Conservation (phyloP, 2,329 filamentous ascomycete species). For the Fusarium hostae region DNA sequence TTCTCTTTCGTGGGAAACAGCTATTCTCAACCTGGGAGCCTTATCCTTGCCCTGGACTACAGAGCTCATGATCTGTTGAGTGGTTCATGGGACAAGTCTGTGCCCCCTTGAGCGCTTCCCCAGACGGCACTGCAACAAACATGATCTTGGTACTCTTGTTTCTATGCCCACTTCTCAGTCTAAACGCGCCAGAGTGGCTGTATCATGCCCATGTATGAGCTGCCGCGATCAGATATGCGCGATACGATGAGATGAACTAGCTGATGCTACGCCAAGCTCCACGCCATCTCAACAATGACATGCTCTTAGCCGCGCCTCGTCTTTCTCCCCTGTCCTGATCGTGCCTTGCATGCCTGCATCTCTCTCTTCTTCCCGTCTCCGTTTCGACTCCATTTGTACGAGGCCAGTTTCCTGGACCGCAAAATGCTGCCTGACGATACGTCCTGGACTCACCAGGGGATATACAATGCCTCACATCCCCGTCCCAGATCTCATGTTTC, state of each 20-base stretch:
- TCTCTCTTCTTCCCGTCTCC: conserved; percentile 12
- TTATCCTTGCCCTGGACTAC: conserved; percentile 6
- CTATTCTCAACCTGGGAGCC: conserved; percentile 2
- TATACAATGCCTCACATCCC: conserved; percentile 31
- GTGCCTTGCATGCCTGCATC: conserved; percentile 24
- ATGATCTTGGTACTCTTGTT: background rate
- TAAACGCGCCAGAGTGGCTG: conserved; percentile 22
- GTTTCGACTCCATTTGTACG: conserved; percentile 19
- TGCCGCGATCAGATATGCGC: conserved; percentile 29
- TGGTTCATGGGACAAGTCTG: conserved; percentile 6
- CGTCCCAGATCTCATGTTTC: conserved; percentile 34
- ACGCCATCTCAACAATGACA: conserved; percentile 10
- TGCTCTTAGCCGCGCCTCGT: conserved; percentile 35
- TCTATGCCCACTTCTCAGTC: conserved; percentile 1
- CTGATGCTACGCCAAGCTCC: conserved; percentile 22
- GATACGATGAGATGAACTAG: conserved; percentile 33
- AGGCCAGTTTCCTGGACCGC: conserved; percentile 43
- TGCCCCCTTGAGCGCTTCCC: conserved; percentile 33
- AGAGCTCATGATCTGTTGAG: conserved; percentile 7
- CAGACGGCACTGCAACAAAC: conserved; percentile 27
- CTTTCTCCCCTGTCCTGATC: conserved; percentile 11
- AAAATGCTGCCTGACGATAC: conserved; percentile 38
- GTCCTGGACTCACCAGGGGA: conserved; percentile 18
- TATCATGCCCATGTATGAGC: conserved; percentile 7
- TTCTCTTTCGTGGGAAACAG: conserved; percentile 7